phyloP scores from a whole-genome alignment of 805 yeast genomes.

The Clavispora santaluciae region DNA sequence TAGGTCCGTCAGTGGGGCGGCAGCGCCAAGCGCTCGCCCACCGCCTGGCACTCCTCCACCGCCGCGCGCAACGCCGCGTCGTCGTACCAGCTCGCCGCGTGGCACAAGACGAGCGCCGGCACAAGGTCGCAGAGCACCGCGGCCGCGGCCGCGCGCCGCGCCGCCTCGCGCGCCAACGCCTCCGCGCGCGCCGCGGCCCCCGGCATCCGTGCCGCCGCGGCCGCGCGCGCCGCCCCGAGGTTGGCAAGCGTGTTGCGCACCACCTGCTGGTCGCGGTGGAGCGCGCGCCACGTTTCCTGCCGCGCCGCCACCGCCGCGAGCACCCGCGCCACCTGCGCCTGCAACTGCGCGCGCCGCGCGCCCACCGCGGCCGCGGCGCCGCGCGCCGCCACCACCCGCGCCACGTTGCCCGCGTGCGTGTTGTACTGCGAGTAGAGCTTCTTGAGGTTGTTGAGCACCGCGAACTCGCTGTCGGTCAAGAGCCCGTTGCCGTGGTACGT shows the following conservation, averaged over 20 bases:
- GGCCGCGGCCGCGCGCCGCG: neutral
- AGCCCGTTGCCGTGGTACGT: constrained; percentile 26
- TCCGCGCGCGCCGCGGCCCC: neutral
- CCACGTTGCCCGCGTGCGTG: constrained; percentile 14
- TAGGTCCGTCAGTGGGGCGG: no score
- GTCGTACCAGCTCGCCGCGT: constrained; percentile 35
- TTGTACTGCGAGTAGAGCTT: constrained; percentile 16
- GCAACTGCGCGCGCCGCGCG: neutral
- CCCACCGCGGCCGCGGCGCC: neutral
- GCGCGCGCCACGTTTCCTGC: neutral
- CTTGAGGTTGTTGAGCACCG: constrained; percentile 19
- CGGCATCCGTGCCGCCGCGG: constrained; percentile 16
- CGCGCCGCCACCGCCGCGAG: neutral
- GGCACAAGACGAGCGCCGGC: constrained; percentile 27
- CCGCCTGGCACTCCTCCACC: constrained; percentile 24
- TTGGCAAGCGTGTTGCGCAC: constrained; percentile 21
- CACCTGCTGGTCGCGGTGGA: constrained; percentile 1
- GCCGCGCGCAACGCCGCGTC: constrained; percentile 24
- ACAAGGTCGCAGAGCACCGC: constrained; percentile 25
- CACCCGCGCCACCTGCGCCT: neutral
- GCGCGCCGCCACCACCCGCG: neutral
- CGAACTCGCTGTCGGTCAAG: constrained; percentile 24
- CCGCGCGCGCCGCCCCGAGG: constrained; percentile 25
- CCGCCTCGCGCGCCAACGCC: constrained; percentile 11
- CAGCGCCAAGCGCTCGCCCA: constrained; percentile 18